phyloP scores from a whole-genome alignment of 768 basidiomycete genomes.

The Macrolepiota dolichaula region DNA sequence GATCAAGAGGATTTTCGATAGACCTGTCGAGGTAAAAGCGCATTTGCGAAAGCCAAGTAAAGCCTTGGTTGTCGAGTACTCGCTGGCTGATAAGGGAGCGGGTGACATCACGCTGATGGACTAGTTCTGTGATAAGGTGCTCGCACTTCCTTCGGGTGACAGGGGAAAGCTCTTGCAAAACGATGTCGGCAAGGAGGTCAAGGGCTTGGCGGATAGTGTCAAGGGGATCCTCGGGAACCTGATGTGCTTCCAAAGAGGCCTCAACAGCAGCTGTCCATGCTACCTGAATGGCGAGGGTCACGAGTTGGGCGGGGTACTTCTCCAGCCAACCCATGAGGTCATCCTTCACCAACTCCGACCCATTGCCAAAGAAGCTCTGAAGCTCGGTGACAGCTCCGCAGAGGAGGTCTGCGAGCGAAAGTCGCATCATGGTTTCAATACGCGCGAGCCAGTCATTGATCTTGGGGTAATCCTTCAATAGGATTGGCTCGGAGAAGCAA shows the following conservation, averaged over 20 bases:
- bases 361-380: conserved; percentile 73
- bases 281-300: conserved; percentile 92
- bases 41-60: conserved; percentile 98
- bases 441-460: conserved; percentile 98
- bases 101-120: conserved; percentile 95
- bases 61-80: conserved; percentile 63
- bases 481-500: conserved; percentile 74
- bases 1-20: conserved; percentile 73
- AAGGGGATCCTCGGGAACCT: conserved; percentile 62
- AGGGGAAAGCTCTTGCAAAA: conserved; percentile 82
- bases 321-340: conserved; percentile 89
- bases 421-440: conserved; percentile 89
- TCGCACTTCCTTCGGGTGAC: conserved; percentile 98
- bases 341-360: conserved; percentile 53
- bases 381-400: conserved; percentile 79
- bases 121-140: conserved; percentile 97
- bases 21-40: conserved; percentile 86
- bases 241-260: conserved; percentile 50
- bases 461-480: conserved; percentile 90
- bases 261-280: conserved; percentile 92
- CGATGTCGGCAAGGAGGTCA: conserved; percentile 95
- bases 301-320: conserved; percentile 92
- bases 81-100: conserved; percentile 70
- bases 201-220: conserved; percentile 77
- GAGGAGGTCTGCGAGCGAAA: conserved; percentile 82